phyloP scores from a whole-genome alignment of 2,329 filamentous ascomycete species.

The Thelonectria discophora region DNA sequence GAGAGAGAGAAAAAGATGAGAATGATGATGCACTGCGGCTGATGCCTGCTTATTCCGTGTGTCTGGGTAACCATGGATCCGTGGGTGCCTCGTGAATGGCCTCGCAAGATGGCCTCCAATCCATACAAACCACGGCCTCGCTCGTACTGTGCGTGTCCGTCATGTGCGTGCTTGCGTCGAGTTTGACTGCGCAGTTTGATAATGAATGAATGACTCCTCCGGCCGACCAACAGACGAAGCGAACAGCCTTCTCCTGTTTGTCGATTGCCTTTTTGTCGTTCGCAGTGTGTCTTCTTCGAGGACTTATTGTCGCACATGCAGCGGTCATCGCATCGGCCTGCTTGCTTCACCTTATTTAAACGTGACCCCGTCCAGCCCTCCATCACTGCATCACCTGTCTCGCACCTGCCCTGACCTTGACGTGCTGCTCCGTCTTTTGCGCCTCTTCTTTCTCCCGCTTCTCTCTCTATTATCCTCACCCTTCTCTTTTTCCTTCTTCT shows the following conservation, averaged over 20 bases:
- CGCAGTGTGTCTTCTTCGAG: too few relatives aligned
- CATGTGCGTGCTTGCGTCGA: neutral
- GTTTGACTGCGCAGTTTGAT: neutral
- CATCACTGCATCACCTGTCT: conserved; percentile 2
- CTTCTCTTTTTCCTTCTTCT: neutral
- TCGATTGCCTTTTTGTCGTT: too few relatives aligned
- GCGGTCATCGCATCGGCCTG: neutral
- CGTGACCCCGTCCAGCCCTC: conserved; percentile 2
- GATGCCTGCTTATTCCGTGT: neutral
- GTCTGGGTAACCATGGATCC: too few relatives aligned
- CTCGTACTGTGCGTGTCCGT: neutral
- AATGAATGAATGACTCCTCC: too few relatives aligned
- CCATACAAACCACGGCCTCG: too few relatives aligned
- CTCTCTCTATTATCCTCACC: too few relatives aligned
- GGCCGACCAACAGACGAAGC: neutral
- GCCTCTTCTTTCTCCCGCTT: neutral
- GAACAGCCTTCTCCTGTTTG: too few relatives aligned
- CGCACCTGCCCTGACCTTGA: conserved; percentile 3
- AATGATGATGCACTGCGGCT: neutral
- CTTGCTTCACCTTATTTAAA: conserved; percentile 5
- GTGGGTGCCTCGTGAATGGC: too few relatives aligned
- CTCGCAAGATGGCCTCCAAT: too few relatives aligned
- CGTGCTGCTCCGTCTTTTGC: neutral
- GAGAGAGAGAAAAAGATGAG: neutral
- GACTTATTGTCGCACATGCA: too few relatives aligned